Evolutionary conservation across 495 filamentous ascomycete species (phyloP).

Genomic region (Xeromyces bisporus): DNA sequence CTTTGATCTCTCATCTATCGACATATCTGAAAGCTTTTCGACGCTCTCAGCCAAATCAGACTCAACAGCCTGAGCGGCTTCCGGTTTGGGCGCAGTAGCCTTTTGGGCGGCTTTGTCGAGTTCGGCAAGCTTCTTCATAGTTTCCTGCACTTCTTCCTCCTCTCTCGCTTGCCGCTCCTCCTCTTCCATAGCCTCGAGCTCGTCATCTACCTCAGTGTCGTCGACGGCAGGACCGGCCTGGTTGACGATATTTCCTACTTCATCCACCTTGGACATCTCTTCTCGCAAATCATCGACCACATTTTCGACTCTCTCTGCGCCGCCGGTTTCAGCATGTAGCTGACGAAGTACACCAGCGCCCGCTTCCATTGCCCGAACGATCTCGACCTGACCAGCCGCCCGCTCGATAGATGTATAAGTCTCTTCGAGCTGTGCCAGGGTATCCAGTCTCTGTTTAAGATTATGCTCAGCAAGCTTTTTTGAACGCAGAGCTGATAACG

Average conservation of each 20-base stretch:
- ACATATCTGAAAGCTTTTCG: constrained; percentile 25
- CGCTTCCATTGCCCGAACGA: constrained; percentile 66
- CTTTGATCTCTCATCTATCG: constrained; percentile 22
- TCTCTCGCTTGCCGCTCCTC: constrained; percentile 43
- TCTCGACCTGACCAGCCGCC: constrained; percentile 63
- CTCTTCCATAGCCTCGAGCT: constrained; percentile 60
- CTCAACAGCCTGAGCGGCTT: constrained; percentile 12
- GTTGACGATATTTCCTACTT: constrained; percentile 58
- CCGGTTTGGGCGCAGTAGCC: constrained; percentile 13
- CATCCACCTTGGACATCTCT: constrained; percentile 69
- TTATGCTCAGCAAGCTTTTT: constrained; percentile 66
- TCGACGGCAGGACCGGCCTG: constrained; percentile 47
- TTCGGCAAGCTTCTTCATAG: constrained; percentile 27
- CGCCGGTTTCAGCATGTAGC: constrained; percentile 64
- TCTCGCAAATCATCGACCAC: constrained; percentile 58
- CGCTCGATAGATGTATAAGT: constrained; percentile 67
- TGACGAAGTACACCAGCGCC: constrained; percentile 50
- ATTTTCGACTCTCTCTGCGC: constrained; percentile 55
- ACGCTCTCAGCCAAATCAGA: constrained; percentile 23
- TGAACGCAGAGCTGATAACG: constrained; percentile 58
- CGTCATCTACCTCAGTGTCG: constrained; percentile 75
- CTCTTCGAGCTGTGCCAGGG: constrained; percentile 65
- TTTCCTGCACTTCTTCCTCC: constrained; percentile 29
- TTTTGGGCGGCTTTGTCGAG: constrained; percentile 22
- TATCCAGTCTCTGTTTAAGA: constrained; percentile 48